Evolutionary conservation across 2,329 filamentous ascomycete species (phyloP).

Genomic region (Pseudopithomyces maydicus): DNA sequence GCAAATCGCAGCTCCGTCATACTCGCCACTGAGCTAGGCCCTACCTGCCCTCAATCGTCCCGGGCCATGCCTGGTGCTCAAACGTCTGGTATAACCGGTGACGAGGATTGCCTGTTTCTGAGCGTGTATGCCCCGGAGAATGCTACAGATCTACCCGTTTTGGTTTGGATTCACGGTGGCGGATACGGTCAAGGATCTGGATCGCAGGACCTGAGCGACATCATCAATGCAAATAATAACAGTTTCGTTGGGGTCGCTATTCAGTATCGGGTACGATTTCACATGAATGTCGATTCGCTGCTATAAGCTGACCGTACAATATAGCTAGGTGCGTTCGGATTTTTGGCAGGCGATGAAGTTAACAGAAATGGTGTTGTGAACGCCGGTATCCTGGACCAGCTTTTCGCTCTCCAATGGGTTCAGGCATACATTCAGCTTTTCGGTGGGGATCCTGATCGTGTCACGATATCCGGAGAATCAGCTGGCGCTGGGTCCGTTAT

Average conservation of each 20-base stretch:
- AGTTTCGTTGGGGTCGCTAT: conserved; percentile 55
- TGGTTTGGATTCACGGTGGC: conserved; percentile 34
- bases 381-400: conserved; percentile 54
- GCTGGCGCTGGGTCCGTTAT: conserved; percentile 38
- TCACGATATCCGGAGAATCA: conserved; percentile 45
- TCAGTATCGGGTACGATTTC: conserved; percentile 50
- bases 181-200: conserved; percentile 47
- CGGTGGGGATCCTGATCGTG: conserved; percentile 24
- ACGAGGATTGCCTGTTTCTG: conserved; percentile 45
- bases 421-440: conserved; percentile 51
- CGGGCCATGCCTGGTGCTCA: conserved; percentile 1
- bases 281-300: background rate
- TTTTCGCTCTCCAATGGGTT: conserved; percentile 58
- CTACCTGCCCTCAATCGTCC: conserved; percentile 4
- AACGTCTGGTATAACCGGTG: background rate
- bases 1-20: conserved; percentile 13
- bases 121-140: conserved; percentile 39
- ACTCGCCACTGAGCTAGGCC: conserved; percentile 6
- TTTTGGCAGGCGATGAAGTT: conserved; percentile 47
- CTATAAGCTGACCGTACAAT: background rate
- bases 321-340: conserved; percentile 53
- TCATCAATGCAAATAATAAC: conserved; percentile 54
- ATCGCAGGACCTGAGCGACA: conserved; percentile 40
- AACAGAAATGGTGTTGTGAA: conserved; percentile 43
- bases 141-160: conserved; percentile 33